Evolutionary conservation across 495 filamentous ascomycete species (phyloP).

Genomic region (Neurospora sp.): DNA sequence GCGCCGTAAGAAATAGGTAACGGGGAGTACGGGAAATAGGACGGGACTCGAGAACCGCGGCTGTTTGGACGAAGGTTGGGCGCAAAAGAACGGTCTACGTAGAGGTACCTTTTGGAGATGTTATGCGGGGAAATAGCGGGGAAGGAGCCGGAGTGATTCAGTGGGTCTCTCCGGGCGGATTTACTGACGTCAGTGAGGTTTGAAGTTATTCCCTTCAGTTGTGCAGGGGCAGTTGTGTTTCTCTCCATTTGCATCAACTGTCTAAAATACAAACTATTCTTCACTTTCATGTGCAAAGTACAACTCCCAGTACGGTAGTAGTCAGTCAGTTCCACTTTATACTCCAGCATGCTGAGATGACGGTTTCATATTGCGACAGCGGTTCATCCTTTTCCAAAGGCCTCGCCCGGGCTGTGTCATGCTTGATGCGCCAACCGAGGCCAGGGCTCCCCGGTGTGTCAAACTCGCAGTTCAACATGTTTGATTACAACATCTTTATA

Average conservation of each 20-base stretch:
- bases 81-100: background rate
- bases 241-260: background rate
- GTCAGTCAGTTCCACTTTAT: background rate
- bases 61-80: background rate
- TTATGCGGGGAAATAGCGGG: background rate
- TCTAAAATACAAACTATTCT: background rate
- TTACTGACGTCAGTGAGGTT: background rate
- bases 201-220: background rate
- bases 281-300: background rate
- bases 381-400: background rate
- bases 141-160: background rate
- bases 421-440: background rate
- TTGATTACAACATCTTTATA: background rate
- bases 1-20: background rate
- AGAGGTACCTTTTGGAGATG: background rate
- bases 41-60: background rate
- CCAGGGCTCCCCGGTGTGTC: background rate
- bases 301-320: background rate
- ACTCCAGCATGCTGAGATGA: background rate
- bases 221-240: background rate
- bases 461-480: background rate
- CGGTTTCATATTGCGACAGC: background rate
- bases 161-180: background rate
- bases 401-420: background rate
- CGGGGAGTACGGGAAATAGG: background rate